Conservation (phyloP, 208 protist genomes). For the Crithidia mellificae region DNA sequence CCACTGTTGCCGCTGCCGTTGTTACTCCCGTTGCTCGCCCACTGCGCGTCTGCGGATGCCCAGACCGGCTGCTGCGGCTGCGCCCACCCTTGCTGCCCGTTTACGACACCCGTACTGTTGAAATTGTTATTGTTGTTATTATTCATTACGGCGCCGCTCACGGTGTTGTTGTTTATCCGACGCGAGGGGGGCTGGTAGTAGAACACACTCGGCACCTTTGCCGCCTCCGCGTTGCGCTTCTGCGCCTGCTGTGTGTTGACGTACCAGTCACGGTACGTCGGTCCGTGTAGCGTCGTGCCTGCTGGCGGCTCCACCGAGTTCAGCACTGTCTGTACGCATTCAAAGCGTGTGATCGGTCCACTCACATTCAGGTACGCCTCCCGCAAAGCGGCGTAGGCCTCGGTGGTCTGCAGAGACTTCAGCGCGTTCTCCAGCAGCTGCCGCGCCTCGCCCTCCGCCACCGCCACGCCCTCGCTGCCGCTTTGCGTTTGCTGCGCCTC, state of each 20-base stretch:
- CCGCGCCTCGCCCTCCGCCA: slow-evolving; percentile 36
- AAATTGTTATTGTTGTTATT: too few species aligned
- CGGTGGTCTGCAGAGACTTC: slow-evolving; percentile 28
- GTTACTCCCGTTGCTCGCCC: neutral
- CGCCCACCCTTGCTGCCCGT: neutral
- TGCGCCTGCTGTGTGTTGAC: slow-evolving; percentile 17
- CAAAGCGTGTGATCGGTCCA: slow-evolving; percentile 22
- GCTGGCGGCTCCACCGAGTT: slow-evolving; percentile 11
- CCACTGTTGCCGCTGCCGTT: slow-evolving; percentile 5
- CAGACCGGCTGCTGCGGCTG: slow-evolving; percentile 7
- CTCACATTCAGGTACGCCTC: slow-evolving; percentile 44
- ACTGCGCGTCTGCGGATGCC: slow-evolving; percentile 5
- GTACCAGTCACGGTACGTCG: slow-evolving; percentile 28
- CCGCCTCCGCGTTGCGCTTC: slow-evolving; percentile 16
- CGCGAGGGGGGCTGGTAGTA: slow-evolving; percentile 30
- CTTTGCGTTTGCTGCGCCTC: slow-evolving; percentile 34
- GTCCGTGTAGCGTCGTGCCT: slow-evolving; percentile 2
- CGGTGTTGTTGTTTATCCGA: slow-evolving; percentile 4
- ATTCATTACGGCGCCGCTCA: too few species aligned
- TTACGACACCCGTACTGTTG: neutral
- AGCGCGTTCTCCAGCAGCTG: slow-evolving; percentile 39
- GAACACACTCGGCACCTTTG: slow-evolving; percentile 19
- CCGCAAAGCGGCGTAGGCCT: slow-evolving; percentile 46
- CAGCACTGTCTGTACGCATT: slow-evolving; percentile 18
- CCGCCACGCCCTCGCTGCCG: neutral